Conservation (phyloP, 2,329 filamentous ascomycete species). For the Volutella citrinella region DNA sequence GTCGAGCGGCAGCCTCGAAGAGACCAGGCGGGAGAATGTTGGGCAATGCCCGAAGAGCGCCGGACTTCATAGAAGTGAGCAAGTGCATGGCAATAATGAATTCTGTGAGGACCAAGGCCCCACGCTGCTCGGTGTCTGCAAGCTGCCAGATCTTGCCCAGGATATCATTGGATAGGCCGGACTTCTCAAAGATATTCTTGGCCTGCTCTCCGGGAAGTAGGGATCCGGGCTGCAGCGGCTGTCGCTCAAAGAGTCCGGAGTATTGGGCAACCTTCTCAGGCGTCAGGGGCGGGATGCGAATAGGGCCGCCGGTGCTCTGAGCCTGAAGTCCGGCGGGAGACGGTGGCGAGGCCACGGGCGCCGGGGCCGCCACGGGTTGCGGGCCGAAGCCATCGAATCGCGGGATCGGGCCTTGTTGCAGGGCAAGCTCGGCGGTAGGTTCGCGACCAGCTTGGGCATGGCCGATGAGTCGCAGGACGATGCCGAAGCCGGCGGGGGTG, state of each 20-base stretch:
- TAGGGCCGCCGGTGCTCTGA: conserved; percentile 63
- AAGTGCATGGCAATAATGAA: conserved; percentile 99
- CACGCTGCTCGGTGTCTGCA: conserved; percentile 89
- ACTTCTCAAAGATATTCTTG: conserved; percentile 93
- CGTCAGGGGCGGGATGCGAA: conserved; percentile 84
- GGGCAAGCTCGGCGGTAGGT: conserved; percentile 76
- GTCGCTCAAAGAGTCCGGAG: conserved; percentile 84
- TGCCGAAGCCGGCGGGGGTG: conserved; percentile 87
- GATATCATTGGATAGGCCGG: conserved; percentile 82
- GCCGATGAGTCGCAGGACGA: conserved; percentile 90
- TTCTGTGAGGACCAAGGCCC: conserved; percentile 80
- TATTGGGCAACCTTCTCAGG: conserved; percentile 91
- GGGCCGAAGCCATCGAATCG: conserved; percentile 77
- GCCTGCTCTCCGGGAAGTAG: conserved; percentile 81
- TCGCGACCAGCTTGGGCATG: conserved; percentile 88
- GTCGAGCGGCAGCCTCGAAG: conserved; percentile 83
- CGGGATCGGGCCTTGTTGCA: conserved; percentile 84
- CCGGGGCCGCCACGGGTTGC: conserved; percentile 34
- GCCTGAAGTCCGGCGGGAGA: conserved; percentile 51
- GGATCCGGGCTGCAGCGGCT: conserved; percentile 63
- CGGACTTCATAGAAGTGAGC: conserved; percentile 85
- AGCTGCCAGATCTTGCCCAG: conserved; percentile 96
- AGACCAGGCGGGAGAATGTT: conserved; percentile 77
- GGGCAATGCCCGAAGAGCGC: conserved; percentile 75
- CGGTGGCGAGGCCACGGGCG: conserved; percentile 36